Evolutionary conservation across 192 early-diverging fungal genomes (phyloP), one percentile per base, ranked within the genome.

Genomic region (Oehlia diaphana): DNA sequence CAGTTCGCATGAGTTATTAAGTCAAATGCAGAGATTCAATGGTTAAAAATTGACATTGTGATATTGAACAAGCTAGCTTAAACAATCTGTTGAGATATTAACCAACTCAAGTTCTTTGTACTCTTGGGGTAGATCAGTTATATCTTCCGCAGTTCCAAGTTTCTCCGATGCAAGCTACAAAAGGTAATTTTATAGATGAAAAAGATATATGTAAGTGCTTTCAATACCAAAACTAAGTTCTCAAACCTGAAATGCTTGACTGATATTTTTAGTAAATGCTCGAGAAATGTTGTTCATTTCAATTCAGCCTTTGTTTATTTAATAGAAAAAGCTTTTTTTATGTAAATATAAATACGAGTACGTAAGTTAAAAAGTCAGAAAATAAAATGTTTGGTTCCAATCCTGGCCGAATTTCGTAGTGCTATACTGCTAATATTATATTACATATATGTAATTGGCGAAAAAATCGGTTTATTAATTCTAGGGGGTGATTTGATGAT

Each of bases 121-220:
- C 80, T 99, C 97, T 74, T 89, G 88, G 49, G 98, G 98, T 37
- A 99, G 91, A 75, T 95, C 94, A 42, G 98, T 99, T 39, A 96
- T 88, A 74, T 97, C 95, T 28, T 90, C 89, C 14, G 88, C 88
- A 74, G 85, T 93, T 47, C 93, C 94, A 72, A 97, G 87, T 82
- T 91, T 92, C 82, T 99, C 98, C 77, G 92, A 91, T 31, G 97
- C 96, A 87, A 93, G 93, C 95, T 98, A 86, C 23, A 61, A 58
- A 58, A 58, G 1, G 14, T 0, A 58, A 53, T 53, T 58, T 21
- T 21, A 58, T 58, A 58, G 53, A 58, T 58, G 53, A 58, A 21
- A 21, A 5, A 58, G 5, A 21, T 21, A 16, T 53, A 58, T 21
- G 53, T 21, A 58, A 4, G 53, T 58, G 0, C 16, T 21, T 58